Conservation (phyloP, 148 eudicot genomes). For the Beta vulgaris region DNA sequence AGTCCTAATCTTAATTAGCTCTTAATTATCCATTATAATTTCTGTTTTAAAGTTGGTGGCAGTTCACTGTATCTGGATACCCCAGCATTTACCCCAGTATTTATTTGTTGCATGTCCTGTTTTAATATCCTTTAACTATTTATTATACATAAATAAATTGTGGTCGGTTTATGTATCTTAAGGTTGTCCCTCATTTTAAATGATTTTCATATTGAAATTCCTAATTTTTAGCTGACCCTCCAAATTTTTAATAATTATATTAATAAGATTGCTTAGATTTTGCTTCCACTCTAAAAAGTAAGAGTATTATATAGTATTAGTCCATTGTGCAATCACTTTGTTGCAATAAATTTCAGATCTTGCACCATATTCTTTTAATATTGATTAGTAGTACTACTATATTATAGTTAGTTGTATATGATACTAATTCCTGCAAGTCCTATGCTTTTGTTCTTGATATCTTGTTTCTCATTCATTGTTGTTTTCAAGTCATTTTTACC, state of each 20-base stretch:
- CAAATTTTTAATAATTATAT: slow-evolving; percentile 8
- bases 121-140: slow-evolving; percentile 14
- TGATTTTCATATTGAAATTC: background rate
- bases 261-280: slow-evolving; percentile 34
- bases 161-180: slow-evolving; percentile 28
- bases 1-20: background rate
- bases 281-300: slow-evolving; percentile 20
- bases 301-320: slow-evolving; percentile 18
- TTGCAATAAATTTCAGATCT: slow-evolving; percentile 29
- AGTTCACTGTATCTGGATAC: slow-evolving; percentile 39
- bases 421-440: background rate
- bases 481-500: slow-evolving; percentile 44
- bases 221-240: slow-evolving; percentile 13
- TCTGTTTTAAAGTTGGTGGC: slow-evolving; percentile 15
- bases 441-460: slow-evolving; percentile 65
- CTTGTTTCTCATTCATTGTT: slow-evolving; percentile 58
- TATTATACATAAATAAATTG: slow-evolving; percentile 27
- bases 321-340: slow-evolving; percentile 14
- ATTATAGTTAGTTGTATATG: too few relatives aligned
- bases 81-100: slow-evolving; percentile 32
- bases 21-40: background rate
- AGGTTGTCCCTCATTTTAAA: slow-evolving; percentile 23
- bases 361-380: slow-evolving; percentile 17
- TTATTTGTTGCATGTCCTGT: slow-evolving; percentile 30
- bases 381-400: background rate